phyloP scores from a whole-genome alignment of 108 stramenopile species.

The Pseudonitzschia delicatissima region DNA sequence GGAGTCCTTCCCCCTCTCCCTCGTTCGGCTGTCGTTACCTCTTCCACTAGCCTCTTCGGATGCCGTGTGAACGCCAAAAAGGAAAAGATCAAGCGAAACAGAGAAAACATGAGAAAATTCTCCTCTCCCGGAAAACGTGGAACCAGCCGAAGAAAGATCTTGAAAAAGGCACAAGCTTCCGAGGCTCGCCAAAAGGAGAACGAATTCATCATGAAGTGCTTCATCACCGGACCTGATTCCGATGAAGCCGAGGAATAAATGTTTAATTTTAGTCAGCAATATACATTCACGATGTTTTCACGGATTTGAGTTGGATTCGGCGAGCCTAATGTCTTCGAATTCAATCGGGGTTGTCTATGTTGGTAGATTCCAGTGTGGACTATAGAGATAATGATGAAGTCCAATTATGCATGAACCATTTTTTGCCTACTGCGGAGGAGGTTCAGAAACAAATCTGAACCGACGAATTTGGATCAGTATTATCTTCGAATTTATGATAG shows the following conservation, averaged over 20 bases:
- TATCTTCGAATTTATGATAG: too few relatives aligned
- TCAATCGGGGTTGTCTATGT: too few relatives aligned
- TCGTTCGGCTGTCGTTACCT: conserved; percentile 3
- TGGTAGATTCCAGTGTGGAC: not conserved
- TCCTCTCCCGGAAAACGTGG: conserved; percentile 66
- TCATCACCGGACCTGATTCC: conserved; percentile 65
- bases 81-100: conserved; percentile 88
- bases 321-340: too few relatives aligned
- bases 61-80: conserved; percentile 85
- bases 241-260: conserved; percentile 46
- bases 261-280: not conserved
- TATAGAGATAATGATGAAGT: too few relatives aligned
- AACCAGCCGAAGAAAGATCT: conserved; percentile 77
- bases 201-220: conserved; percentile 88
- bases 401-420: too few relatives aligned
- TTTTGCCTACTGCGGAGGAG: too few relatives aligned
- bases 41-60: conserved; percentile 56
- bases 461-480: too few relatives aligned
- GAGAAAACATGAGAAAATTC: conserved; percentile 92
- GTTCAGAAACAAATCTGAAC: too few relatives aligned
- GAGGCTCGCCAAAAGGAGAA: conserved; percentile 74
- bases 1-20: conserved; percentile 38
- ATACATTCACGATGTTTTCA: not conserved
- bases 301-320: not conserved
- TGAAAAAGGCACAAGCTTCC: conserved; percentile 72